Evolutionary conservation across 805 yeast genomes (phyloP).

Genomic region (Cyberlindnera misumaiensis): DNA sequence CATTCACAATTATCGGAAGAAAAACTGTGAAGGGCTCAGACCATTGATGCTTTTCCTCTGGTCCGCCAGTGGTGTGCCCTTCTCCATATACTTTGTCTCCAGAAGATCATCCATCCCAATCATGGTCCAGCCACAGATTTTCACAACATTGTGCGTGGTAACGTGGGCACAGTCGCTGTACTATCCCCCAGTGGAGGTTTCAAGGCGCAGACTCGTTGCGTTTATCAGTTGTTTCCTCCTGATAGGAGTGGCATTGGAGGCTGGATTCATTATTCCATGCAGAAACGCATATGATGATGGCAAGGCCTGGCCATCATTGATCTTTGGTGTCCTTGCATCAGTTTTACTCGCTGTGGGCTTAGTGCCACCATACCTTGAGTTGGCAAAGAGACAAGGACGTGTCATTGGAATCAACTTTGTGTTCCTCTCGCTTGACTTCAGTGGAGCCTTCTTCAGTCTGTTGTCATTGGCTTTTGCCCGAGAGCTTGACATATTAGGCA

Average conservation of each 20-base stretch:
- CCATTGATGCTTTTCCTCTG: conserved; percentile 82
- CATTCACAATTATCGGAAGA: conserved; percentile 60
- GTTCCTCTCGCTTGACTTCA: conserved; percentile 66
- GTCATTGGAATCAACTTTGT: conserved; percentile 87
- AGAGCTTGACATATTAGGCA: conserved; percentile 75
- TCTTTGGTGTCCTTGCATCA: conserved; percentile 78
- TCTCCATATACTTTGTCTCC: conserved; percentile 74
- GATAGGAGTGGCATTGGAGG: conserved; percentile 52
- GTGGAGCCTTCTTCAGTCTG: conserved; percentile 79
- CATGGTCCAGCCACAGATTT: conserved; percentile 82
- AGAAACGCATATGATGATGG: conserved; percentile 48
- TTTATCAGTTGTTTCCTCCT: conserved; percentile 33
- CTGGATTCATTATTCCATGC: conserved; percentile 67
- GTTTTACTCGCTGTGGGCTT: conserved; percentile 70
- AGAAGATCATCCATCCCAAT: conserved; percentile 69
- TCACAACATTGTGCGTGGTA: conserved; percentile 59
- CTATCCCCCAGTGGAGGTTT: conserved; percentile 59
- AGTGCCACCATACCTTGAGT: conserved; percentile 83
- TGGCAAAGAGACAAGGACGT: conserved; percentile 70
- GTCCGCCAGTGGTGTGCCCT: conserved; percentile 69
- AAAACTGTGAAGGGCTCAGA: conserved; percentile 81
- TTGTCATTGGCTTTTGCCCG: conserved; percentile 53
- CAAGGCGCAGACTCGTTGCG: conserved; percentile 29
- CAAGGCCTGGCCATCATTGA: conserved; percentile 65
- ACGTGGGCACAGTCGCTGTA: conserved; percentile 63